A percentile compares a stretch with the other conserved stretches of the same genome.
phyloP scores from a whole-genome alignment of 495 filamentous ascomycete genomes.

The Gamarada debralockiae region DNA sequence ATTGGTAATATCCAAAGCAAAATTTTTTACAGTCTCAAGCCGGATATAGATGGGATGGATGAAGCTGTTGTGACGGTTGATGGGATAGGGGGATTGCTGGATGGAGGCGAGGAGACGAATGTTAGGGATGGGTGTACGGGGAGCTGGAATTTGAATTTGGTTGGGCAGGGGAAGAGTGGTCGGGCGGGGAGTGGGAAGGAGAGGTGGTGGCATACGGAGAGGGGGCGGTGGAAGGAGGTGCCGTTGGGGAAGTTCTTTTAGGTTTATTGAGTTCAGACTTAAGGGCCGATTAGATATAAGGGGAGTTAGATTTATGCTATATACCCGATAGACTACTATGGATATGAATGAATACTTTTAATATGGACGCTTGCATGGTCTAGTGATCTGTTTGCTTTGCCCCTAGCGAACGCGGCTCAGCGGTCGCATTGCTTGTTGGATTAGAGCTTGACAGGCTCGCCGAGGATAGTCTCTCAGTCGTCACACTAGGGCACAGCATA shows the following conservation, averaged over 20 bases:
- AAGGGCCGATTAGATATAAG: too few species aligned
- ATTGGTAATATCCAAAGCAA: conserved; percentile 51
- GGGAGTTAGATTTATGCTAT: too few species aligned
- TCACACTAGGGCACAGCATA: too few species aligned
- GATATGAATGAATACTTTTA: too few species aligned
- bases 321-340: too few species aligned
- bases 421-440: too few species aligned
- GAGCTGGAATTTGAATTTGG: conserved; percentile 43
- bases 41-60: conserved; percentile 54
- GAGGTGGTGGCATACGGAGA: conserved; percentile 46
- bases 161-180: neutral
- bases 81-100: conserved; percentile 21
- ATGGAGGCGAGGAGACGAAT: conserved; percentile 23
- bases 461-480: too few species aligned
- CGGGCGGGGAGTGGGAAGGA: conserved; percentile 18
- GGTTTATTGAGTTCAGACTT: neutral
- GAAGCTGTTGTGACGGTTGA: conserved; percentile 51
- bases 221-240: conserved; percentile 39
- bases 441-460: too few species aligned
- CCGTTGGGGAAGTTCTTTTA: conserved; percentile 24
- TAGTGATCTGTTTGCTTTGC: too few species aligned
- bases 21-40: conserved; percentile 54
- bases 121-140: conserved; percentile 48
- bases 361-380: too few species aligned
- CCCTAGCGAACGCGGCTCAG: too few species aligned